phyloP scores from a whole-genome alignment of 1,284 basidiomycete species.

The Ganoderma multipileum region DNA sequence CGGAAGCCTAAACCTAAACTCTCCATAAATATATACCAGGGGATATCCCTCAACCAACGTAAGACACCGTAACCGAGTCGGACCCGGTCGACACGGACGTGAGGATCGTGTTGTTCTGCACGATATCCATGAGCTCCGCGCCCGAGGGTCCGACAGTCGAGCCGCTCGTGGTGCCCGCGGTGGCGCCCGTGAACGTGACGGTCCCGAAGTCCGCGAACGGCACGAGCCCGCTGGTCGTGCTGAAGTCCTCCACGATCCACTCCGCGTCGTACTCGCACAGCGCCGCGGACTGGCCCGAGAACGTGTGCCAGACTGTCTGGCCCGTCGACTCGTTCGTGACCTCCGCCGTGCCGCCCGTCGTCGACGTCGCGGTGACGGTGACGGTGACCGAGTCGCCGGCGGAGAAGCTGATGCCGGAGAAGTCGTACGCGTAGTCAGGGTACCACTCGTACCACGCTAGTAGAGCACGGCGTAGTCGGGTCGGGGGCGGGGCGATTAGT shows the following conservation, averaged over 20 bases:
- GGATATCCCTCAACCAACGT: conserved; percentile 18
- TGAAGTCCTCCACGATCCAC: conserved; percentile 44
- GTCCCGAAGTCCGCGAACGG: conserved; percentile 47
- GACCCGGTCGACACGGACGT: conserved; percentile 35
- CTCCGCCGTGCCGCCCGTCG: conserved; percentile 39
- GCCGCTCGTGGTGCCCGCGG: conserved; percentile 20
- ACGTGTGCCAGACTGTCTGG: conserved; percentile 36
- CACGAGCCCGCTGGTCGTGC: conserved; percentile 39
- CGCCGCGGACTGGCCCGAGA: conserved; percentile 38
- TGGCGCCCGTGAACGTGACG: conserved; percentile 35
- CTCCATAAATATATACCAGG: not conserved
- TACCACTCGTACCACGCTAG: conserved; percentile 38
- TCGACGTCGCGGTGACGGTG: conserved; percentile 39
- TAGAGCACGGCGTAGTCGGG: not conserved
- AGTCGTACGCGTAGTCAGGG: conserved; percentile 41
- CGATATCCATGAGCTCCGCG: conserved; percentile 41
- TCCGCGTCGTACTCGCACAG: conserved; percentile 42
- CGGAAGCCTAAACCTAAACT: not conserved
- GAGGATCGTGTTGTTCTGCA: conserved; percentile 38
- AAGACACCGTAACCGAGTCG: conserved; percentile 36
- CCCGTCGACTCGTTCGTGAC: conserved; percentile 41
- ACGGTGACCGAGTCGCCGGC: conserved; percentile 41
- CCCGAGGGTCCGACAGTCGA: conserved; percentile 28
- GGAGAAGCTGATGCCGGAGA: conserved; percentile 40
- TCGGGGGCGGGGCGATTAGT: not conserved